Evolutionary conservation across 495 filamentous ascomycete genomes (phyloP).

Genomic region (Hypoxylon intermedium): DNA sequence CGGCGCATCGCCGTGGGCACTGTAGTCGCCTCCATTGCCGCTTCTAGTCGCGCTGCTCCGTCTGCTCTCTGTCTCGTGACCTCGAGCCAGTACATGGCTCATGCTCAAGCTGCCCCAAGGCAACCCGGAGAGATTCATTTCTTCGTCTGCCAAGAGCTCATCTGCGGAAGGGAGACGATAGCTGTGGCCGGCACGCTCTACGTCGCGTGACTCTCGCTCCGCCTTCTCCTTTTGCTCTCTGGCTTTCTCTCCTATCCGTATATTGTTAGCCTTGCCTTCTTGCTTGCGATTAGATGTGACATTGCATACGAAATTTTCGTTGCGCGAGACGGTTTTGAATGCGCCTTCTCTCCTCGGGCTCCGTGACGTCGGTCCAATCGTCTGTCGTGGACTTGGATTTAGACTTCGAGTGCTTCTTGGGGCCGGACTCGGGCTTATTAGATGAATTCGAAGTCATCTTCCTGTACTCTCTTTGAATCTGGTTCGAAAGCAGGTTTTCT

Average conservation of each 20-base stretch:
- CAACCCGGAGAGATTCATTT: conserved; percentile 60
- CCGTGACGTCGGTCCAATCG: conserved; percentile 66
- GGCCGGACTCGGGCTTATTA: conserved; percentile 38
- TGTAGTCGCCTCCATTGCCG: conserved; percentile 16
- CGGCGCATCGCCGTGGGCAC: conserved; percentile 20
- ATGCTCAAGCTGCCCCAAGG: conserved; percentile 70
- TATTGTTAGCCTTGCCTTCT: conserved; percentile 27
- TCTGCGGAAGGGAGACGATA: conserved; percentile 62
- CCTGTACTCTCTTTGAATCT: conserved; percentile 6
- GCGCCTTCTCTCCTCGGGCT: conserved; percentile 64
- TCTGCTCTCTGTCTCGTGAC: conserved; percentile 56
- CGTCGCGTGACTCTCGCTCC: conserved; percentile 63
- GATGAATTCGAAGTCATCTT: conserved; percentile 48
- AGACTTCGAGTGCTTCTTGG: conserved; percentile 45
- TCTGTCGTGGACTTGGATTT: conserved; percentile 52
- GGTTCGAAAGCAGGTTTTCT: neutral
- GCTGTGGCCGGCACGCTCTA: conserved; percentile 59
- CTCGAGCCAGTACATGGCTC: conserved; percentile 59
- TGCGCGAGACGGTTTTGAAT: conserved; percentile 69
- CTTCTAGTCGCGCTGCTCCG: conserved; percentile 34
- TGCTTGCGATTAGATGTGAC: neutral
- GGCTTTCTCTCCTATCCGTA: conserved; percentile 61
- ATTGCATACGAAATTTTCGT: conserved; percentile 63
- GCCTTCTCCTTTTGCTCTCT: conserved; percentile 64
- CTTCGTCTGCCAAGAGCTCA: conserved; percentile 54